Evolutionary conservation across 352 stramenopile species (phyloP).

Genomic region (Phytophthora nicotianae): DNA sequence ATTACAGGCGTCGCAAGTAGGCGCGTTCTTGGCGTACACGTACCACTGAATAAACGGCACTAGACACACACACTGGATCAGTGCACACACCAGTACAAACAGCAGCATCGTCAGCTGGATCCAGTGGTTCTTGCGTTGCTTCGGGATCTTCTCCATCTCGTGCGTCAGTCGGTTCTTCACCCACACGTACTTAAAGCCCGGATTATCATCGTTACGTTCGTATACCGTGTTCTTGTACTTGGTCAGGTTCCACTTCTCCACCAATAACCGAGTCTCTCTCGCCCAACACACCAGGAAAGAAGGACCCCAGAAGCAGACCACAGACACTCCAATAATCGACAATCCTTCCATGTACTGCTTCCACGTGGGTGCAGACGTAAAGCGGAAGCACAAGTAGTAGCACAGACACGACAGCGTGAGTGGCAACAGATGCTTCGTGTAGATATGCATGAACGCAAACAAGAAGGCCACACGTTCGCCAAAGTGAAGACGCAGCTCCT

Average conservation of each 20-base stretch:
- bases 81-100: constrained; percentile 74
- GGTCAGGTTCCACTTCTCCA: constrained; percentile 89
- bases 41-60: constrained; percentile 92
- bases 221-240: constrained; percentile 92
- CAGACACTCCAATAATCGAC: constrained; percentile 67
- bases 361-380: constrained; percentile 61
- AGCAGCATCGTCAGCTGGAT: constrained; percentile 89
- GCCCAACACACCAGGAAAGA: constrained; percentile 87
- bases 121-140: constrained; percentile 83
- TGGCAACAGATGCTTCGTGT: constrained; percentile 85
- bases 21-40: constrained; percentile 87
- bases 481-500: constrained; percentile 88
- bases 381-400: constrained; percentile 85
- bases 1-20: constrained; percentile 68
- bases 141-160: constrained; percentile 89
- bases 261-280: constrained; percentile 84
- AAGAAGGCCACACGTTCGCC: constrained; percentile 89
- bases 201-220: constrained; percentile 88
- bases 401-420: constrained; percentile 63
- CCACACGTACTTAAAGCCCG: constrained; percentile 87
- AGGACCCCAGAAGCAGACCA: constrained; percentile 83
- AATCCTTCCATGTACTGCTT: constrained; percentile 76
- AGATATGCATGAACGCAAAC: constrained; percentile 92
- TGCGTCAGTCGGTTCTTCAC: constrained; percentile 87
- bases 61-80: constrained; percentile 84